phyloP scores from a whole-genome alignment of 140 eudicot genomes.

The Oenanthe javanica region DNA sequence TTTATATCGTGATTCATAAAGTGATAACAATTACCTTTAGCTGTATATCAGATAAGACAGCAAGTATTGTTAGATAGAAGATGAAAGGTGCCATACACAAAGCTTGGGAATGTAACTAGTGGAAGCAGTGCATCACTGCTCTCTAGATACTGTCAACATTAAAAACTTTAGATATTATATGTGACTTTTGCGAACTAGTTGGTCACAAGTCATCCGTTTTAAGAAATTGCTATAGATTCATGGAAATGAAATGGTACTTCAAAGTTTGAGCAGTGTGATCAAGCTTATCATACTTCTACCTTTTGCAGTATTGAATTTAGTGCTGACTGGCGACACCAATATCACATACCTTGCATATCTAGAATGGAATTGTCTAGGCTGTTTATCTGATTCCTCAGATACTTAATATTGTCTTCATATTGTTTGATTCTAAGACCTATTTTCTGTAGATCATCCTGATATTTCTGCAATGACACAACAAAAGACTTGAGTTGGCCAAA shows the following conservation, averaged over 20 bases:
- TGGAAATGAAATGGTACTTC: background rate
- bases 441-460: constrained; percentile 41
- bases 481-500: background rate
- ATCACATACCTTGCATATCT: constrained; percentile 54
- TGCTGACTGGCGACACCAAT: background rate
- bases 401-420: constrained; percentile 55
- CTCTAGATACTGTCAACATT: too few species aligned
- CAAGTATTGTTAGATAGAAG: too few species aligned
- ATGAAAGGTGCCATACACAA: background rate
- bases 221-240: background rate
- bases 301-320: background rate
- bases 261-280: background rate
- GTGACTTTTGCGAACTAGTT: background rate
- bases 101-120: background rate
- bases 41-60: background rate
- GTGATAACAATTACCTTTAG: background rate
- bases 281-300: background rate
- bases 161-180: background rate
- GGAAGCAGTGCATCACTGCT: background rate
- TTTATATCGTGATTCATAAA: background rate
- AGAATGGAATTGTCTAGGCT: constrained; percentile 48
- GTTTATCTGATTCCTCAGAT: constrained; percentile 36
- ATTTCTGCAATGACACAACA: constrained; percentile 36
- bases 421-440: constrained; percentile 57
- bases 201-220: background rate